Base-by-base conservation (phyloP, 371 early-diverging fungal genomes). In the Apophysomyces ossiformis region DNA sequence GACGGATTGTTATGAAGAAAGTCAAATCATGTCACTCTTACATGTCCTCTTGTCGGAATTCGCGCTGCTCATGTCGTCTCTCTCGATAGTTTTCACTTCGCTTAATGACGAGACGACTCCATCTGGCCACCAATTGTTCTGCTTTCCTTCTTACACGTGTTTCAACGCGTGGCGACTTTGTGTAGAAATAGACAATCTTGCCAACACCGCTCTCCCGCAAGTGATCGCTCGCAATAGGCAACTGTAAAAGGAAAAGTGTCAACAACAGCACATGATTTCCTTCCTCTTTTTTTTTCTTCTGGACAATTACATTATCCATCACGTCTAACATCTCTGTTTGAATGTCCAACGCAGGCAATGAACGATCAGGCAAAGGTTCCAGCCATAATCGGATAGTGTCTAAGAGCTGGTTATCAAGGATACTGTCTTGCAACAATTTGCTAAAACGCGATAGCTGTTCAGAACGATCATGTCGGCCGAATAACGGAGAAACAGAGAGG, bases 361-460 rank as follows among this genome's bases (percentile, higher is more conserved):
- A 92, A 11, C 93, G 92, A 78, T 99, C 99, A 39, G 95, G 91
- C 36, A 98, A 81, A 35, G 99, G 99, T 73, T 99, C 99, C 32
- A 99, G 85, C 99, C 99, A 99, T 26, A 90, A 71, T 62, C 90
- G 90, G 67, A 99, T 91, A 15, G 90, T 87, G 38, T 91, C 91
- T 62, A 99, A 79, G 16, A 99, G 88, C 59, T 92, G 90, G 68
- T 92, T 92, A 58, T 99, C 97, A 62, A 99, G 65, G 64, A 95
- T 87, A 16, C 81, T 79, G 60, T 90, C 92, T 54, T 90, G 85
- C 12, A 88, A 75, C 58, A 87, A 82, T 21, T 88, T 77, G 56
- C 85, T 88, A 46, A 47, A 47, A 11, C 32, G 32, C 32, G 32
- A 26, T 26, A 26, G 32, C 32, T 26, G 32, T 26, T 26, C 32